Conservation (phyloP, 176 grass and related monocot species). For the Otatea glauca region DNA sequence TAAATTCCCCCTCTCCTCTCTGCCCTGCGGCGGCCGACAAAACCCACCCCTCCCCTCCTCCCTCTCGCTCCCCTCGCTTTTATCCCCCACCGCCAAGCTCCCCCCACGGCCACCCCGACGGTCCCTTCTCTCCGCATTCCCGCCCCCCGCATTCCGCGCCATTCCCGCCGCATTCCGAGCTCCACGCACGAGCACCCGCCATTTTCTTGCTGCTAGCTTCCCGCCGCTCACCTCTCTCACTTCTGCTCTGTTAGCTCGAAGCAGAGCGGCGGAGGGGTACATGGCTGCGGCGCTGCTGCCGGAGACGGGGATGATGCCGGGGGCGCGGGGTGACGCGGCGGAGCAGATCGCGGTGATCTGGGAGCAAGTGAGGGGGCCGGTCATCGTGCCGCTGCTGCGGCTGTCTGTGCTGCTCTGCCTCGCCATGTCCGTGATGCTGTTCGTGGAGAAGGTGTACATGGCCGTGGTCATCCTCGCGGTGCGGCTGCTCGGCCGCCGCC, state of each 20-base stretch:
- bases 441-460: constrained; percentile 85
- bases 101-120: background rate
- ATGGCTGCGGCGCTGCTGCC: constrained; percentile 37
- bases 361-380: constrained; percentile 60
- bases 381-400: constrained; percentile 69
- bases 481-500: constrained; percentile 49
- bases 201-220: background rate
- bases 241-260: background rate
- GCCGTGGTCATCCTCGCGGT: constrained; percentile 52
- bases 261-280: background rate
- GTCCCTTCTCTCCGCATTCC: background rate
- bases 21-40: background rate
- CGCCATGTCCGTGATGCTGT: constrained; percentile 74
- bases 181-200: background rate
- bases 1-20: background rate
- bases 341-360: constrained; percentile 54
- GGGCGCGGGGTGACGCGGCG: constrained; percentile 36
- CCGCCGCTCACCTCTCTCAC: background rate
- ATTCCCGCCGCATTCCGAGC: background rate
- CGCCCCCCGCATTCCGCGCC: background rate
- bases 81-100: background rate
- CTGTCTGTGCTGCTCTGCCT: constrained; percentile 65
- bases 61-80: background rate
- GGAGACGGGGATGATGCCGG: constrained; percentile 32
- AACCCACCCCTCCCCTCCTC: background rate